Conservation (phyloP, 176 grass and related monocot genomes). For the Oryza rufipogon region DNA sequence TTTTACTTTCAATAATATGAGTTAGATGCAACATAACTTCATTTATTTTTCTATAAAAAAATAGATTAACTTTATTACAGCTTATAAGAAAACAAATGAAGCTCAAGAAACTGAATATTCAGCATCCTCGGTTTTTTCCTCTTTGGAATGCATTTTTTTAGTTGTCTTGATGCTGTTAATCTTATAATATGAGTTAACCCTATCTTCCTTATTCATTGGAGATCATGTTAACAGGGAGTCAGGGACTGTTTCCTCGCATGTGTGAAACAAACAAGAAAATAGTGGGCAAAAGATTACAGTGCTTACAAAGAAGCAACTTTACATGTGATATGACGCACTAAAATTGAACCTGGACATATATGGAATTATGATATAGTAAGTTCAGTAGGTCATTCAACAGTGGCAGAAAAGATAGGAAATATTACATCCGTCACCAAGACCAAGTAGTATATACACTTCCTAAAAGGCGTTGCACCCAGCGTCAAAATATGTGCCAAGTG, state of each 20-base stretch:
- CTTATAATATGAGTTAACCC: neutral
- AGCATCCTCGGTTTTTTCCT: neutral
- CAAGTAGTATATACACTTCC: neutral
- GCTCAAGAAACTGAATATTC: neutral
- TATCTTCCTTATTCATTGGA: neutral
- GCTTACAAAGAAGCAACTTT: too few relatives aligned
- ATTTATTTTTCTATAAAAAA: neutral
- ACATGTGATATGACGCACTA: neutral
- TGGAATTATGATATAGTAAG: neutral
- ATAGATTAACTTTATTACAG: neutral
- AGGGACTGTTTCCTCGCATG: neutral
- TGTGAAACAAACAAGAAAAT: too few relatives aligned
- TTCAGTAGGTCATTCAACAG: neutral
- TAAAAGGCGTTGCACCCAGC: neutral
- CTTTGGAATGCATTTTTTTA: neutral
- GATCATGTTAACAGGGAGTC: neutral
- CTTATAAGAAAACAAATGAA: conserved; percentile 4
- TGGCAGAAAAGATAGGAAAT: neutral
- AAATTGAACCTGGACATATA: neutral
- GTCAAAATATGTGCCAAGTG: neutral
- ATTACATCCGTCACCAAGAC: neutral
- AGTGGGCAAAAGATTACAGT: too few relatives aligned
- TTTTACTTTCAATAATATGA: neutral
- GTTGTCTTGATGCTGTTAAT: neutral
- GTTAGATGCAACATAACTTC: neutral